Base-by-base conservation (phyloP, 768 basidiomycete genomes). In the Mycena alexandri region DNA sequence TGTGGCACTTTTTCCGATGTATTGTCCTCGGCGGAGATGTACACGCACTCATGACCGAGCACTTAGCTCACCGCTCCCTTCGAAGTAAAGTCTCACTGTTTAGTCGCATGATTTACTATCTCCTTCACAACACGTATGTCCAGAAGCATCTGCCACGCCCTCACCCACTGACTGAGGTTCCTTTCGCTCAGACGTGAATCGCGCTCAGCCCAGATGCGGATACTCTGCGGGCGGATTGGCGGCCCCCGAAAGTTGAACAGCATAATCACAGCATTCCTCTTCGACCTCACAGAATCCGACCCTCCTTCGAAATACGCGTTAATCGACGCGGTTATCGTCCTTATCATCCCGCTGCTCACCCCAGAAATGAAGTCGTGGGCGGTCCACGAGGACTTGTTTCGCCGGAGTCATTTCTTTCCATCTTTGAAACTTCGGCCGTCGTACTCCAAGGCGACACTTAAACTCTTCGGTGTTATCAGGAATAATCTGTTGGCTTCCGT, bases 1-100 rank as follows among this genome's bases (percentile, higher is more conserved):
- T 65, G 21, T 69, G 68, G 68, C 51, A 68, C 22, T 50, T 69
- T 16, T 14, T 69, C 38, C 54, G 51, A 14, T 69, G 63, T 38
- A 53, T 69, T 10, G 68, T 58, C 0, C 59, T 69, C 2, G 68
- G 68, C 17, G 68, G 63, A 5, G 47, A 65, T 29, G 54, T 65
- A 0, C 48, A 29, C 48, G 22, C n/a, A 5, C 47, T 47, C 17
- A 65, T 62, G 63, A 19, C 33, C 2, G 63, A 50, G 5, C 51
- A 61, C 16, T 14, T 69, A 14, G 2, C 2, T 17, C 13, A 9
- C 14, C 48, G 56, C 10, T 61, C 59, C 1, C 63, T 65, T 29
- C 43, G 50, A 41, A 16, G 44, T 17, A 55, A 53, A 19, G 63
- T 65, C 22, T 69, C 68, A 19, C 4, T 69, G 33, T 61, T 69